Evolutionary conservation across 805 yeast species (phyloP), one percentile per base, ranked within the genome.

Genomic region (Wickerhamiella musiphila): DNA sequence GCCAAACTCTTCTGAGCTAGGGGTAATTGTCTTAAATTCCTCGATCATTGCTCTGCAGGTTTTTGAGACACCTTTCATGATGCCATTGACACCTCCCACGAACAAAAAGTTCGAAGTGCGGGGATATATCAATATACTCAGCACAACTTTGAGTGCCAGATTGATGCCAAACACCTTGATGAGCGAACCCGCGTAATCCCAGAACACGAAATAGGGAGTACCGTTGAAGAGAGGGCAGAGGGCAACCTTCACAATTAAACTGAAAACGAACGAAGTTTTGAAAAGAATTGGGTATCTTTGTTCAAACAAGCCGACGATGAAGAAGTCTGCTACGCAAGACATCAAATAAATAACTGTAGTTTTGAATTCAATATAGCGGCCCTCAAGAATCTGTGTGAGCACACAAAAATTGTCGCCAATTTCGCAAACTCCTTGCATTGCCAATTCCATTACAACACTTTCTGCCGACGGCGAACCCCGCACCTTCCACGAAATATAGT

Each of bases 101-200:
- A 45, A 40, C 22, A 41, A 41, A 20, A 30, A 36, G 25, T 38
- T 45, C 1, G 56, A 45, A 2, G 54, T 43, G 7, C 35, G 33
- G 5, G 57, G 57, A 23, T 44, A 43, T 3, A 51, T 35, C 6
- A 52, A 12, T 11, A 38, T 7, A 5, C 49, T 37, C 1, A 40
- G 40, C 6, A 40, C 35, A 21, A 48, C 31, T 13, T 42, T 33
- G 6, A 47, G 31, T 0, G 48, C 45, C 11, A 46, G 34, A 2
- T 45, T 44, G 25, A 52, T 25, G 6, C 47, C 46, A 36, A 43
- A 35, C 2, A 55, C 53, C 20, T 45, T 42, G 10, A 42, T 27
- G 6, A 40, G 26, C 14, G 39, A 30, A 2, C 41, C 30, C 6
- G 44, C 50, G 16, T 36, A 35, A 7, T 27, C 17, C 40, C 42